A percentile compares a stretch with the other conserved stretches of the same genome.
phyloP scores from a whole-genome alignment of 2,329 filamentous ascomycete species.

The Pseudogymnoascus sp. region DNA sequence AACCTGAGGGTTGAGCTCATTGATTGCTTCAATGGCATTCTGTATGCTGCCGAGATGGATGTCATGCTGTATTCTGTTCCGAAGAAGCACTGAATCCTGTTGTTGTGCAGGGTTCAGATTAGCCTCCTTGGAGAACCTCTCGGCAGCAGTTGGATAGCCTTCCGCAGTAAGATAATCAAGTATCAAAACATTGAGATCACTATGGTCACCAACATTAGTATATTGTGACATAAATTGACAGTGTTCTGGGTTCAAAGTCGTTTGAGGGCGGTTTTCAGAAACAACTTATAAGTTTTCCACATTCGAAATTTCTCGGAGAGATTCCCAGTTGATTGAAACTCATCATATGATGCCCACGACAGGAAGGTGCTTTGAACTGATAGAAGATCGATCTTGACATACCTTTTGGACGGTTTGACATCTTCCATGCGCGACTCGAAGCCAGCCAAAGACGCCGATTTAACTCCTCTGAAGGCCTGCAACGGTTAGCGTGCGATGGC shows the following conservation, averaged over 20 bases:
- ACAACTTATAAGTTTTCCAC: slow-evolving; percentile 85
- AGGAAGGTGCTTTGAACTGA: slow-evolving; percentile 15
- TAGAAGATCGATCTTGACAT: slow-evolving; percentile 36
- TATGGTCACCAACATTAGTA: slow-evolving; percentile 33
- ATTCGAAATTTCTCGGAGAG: slow-evolving; percentile 87
- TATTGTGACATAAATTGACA: neutral
- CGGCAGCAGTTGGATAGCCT: slow-evolving; percentile 85
- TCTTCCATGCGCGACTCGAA: slow-evolving; percentile 80
- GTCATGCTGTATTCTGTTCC: slow-evolving; percentile 74
- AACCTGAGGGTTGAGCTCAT: slow-evolving; percentile 88
- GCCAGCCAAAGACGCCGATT: slow-evolving; percentile 63
- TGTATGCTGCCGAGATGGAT: slow-evolving; percentile 85
- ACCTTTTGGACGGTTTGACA: slow-evolving; percentile 85
- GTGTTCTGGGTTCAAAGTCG: neutral
- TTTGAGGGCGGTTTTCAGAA: slow-evolving; percentile 44
- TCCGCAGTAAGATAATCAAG: slow-evolving; percentile 96
- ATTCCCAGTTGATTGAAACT: slow-evolving; percentile 95
- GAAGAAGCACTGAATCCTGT: slow-evolving; percentile 62
- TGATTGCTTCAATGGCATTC: slow-evolving; percentile 75
- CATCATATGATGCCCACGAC: slow-evolving; percentile 53
- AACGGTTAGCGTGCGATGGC: slow-evolving; percentile 1
- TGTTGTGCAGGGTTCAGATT: slow-evolving; percentile 72
- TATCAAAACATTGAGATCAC: slow-evolving; percentile 90
- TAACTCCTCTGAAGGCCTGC: slow-evolving; percentile 28
- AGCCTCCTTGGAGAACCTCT: slow-evolving; percentile 88